Conservation (phyloP, 257 asterid species). For the Gentiana straminea region DNA sequence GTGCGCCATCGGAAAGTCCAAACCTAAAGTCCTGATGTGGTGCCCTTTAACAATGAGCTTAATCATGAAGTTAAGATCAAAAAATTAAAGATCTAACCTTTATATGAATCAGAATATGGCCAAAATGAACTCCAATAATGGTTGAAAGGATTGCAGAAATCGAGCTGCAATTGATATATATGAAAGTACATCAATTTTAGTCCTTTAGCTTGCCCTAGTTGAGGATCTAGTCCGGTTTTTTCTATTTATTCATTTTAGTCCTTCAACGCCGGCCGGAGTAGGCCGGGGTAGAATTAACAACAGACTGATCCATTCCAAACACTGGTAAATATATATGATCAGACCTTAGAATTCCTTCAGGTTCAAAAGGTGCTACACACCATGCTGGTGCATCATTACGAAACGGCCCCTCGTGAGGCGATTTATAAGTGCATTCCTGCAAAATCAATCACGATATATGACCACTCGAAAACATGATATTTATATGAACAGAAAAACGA, state of each 20-base stretch:
- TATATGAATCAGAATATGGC: conserved; percentile 58
- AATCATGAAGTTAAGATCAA: neutral
- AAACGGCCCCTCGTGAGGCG: conserved; percentile 58
- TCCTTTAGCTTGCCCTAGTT: too few relatives aligned
- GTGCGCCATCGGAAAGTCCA: too few relatives aligned
- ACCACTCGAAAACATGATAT: neutral
- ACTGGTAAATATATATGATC: neutral
- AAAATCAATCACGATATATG: conserved; percentile 3
- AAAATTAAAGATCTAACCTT: conserved; percentile 24
- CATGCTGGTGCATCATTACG: conserved; percentile 57
- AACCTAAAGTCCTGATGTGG: too few relatives aligned
- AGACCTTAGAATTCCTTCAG: conserved; percentile 75
- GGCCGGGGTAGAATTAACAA: too few relatives aligned
- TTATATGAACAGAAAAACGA: neutral
- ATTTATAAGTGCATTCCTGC: conserved; percentile 53
- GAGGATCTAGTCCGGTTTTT: too few relatives aligned
- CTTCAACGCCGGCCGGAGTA: too few relatives aligned
- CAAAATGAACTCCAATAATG: conserved; percentile 57
- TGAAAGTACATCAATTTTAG: too few relatives aligned
- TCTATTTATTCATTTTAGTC: too few relatives aligned
- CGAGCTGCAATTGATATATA: conserved; percentile 41
- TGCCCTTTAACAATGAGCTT: too few relatives aligned
- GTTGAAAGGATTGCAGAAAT: conserved; percentile 68
- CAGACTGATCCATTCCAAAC: neutral
- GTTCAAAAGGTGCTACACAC: conserved; percentile 78